Evolutionary conservation across 352 stramenopile species (phyloP).

Genomic region (Globisporangium solare): DNA sequence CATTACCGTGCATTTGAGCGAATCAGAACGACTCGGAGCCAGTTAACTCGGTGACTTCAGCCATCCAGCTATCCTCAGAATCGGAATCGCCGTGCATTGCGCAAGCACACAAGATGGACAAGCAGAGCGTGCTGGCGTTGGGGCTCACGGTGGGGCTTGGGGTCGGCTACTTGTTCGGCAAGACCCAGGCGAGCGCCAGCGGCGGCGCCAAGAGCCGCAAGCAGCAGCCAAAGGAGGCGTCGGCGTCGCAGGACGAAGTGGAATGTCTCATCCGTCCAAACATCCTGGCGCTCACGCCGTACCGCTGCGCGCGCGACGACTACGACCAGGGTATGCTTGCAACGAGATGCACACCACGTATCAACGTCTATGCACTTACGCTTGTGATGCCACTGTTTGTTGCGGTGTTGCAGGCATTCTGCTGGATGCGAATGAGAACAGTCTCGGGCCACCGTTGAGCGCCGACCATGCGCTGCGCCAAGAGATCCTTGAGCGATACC

Average conservation of each 20-base stretch:
- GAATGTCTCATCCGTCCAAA: constrained; percentile 94
- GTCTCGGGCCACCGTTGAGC: constrained; percentile 86
- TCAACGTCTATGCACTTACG: neutral
- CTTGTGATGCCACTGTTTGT: neutral
- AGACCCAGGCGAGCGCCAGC: constrained; percentile 22
- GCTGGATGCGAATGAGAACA: constrained; percentile 99
- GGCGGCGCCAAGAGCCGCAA: constrained; percentile 3
- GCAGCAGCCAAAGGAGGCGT: constrained; percentile 1
- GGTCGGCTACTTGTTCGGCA: constrained; percentile 63
- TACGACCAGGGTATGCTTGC: constrained; percentile 77
- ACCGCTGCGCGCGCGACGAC: constrained; percentile 96
- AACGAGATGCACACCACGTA: too few species aligned
- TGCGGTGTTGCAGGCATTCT: constrained; percentile 73
- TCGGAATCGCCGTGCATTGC: too few species aligned
- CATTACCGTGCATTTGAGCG: neutral
- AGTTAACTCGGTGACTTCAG: neutral
- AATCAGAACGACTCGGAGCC: neutral
- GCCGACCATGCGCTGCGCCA: constrained; percentile 63
- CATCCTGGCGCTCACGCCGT: constrained; percentile 94
- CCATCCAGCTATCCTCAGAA: too few species aligned
- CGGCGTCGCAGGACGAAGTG: constrained; percentile 46
- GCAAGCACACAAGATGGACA: constrained; percentile 37
- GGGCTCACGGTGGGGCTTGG: constrained; percentile 58
- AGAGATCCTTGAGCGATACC: constrained; percentile 92
- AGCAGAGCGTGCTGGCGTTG: constrained; percentile 55